These are phyloP conservation scores for Wallacemonas sp. DNA, from an alignment of 208 protist genomes.

Conservation along the genomic window DNA sequence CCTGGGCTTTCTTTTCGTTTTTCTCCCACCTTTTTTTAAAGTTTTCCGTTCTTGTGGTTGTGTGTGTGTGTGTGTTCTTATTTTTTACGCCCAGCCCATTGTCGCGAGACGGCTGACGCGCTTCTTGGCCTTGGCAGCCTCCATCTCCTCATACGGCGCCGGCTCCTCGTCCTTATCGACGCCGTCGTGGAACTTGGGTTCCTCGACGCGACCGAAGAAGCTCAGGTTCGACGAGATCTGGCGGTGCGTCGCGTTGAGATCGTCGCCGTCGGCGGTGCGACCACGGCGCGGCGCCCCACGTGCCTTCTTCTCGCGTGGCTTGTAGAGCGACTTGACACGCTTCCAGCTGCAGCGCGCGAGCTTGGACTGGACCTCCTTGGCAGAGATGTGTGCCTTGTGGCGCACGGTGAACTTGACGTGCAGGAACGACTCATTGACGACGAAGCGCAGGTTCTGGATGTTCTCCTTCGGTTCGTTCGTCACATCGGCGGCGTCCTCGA, in stretches of 20 bases:
- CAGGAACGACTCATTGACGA: conserved; percentile 42
- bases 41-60: not conserved
- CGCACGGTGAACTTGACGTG: conserved; percentile 60
- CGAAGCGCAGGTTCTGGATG: conserved; percentile 63
- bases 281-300: conserved; percentile 18
- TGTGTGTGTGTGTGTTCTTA: too few relatives aligned
- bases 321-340: conserved; percentile 56
- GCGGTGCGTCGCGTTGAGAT: conserved; percentile 10
- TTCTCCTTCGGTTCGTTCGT: conserved; percentile 46
- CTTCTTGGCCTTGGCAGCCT: conserved; percentile 30
- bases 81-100: conserved; percentile 3
- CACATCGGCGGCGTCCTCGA: conserved; percentile 42
- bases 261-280: conserved; percentile 10
- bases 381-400: conserved; percentile 43
- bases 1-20: conserved; percentile 7
- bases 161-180: conserved; percentile 56
- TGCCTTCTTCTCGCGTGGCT: conserved; percentile 40
- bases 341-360: conserved; percentile 38
- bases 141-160: conserved; percentile 36
- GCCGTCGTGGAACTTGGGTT: conserved; percentile 51
- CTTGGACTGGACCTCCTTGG: conserved; percentile 47
- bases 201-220: conserved; percentile 53
- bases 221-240: conserved; percentile 42
- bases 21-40: not conserved
- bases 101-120: conserved; percentile 27